These are phyloP conservation scores for Bifiguratus adelaidae DNA, from an alignment of 192 early-diverging fungal species.

Conservation along the genomic window DNA sequence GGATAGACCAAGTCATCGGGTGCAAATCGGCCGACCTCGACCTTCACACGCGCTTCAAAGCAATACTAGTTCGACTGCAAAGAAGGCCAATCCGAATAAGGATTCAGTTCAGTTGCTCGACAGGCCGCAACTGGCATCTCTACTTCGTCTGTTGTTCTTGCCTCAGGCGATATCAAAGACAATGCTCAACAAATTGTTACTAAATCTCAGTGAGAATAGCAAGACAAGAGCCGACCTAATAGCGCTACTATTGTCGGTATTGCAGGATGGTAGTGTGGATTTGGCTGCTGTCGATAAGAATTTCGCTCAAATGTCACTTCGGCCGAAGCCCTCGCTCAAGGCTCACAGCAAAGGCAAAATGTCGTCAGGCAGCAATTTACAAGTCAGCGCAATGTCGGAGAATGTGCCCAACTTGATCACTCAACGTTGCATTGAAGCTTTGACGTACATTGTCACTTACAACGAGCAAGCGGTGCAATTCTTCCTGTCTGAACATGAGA, in stretches of 20 bases:
- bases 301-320: constrained; percentile 64
- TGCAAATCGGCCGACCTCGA: constrained; percentile 11
- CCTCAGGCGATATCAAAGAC: constrained; percentile 65
- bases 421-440: constrained; percentile 77
- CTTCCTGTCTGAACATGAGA: constrained; percentile 66
- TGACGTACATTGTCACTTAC: constrained; percentile 66
- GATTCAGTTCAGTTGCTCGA: constrained; percentile 80
- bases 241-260: constrained; percentile 73
- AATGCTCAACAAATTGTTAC: constrained; percentile 54
- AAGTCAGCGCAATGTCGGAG: constrained; percentile 33
- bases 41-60: constrained; percentile 9
- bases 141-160: constrained; percentile 81
- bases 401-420: constrained; percentile 82
- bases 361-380: constrained; percentile 6
- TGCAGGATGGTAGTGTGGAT: constrained; percentile 74
- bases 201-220: constrained; percentile 85
- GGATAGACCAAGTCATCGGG: constrained; percentile 10
- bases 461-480: constrained; percentile 73
- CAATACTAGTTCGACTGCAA: constrained; percentile 6
- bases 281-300: constrained; percentile 64
- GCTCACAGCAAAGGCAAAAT: constrained; percentile 11
- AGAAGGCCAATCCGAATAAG: constrained; percentile 28
- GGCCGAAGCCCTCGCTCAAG: constrained; percentile 16
- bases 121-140: constrained; percentile 63
- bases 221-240: constrained; percentile 77